A percentile compares a stretch with the other conserved stretches of the same genome.
Evolutionary conservation across 2,329 filamentous ascomycete genomes (phyloP).

Genomic region (Sarocladium brachiariae): DNA sequence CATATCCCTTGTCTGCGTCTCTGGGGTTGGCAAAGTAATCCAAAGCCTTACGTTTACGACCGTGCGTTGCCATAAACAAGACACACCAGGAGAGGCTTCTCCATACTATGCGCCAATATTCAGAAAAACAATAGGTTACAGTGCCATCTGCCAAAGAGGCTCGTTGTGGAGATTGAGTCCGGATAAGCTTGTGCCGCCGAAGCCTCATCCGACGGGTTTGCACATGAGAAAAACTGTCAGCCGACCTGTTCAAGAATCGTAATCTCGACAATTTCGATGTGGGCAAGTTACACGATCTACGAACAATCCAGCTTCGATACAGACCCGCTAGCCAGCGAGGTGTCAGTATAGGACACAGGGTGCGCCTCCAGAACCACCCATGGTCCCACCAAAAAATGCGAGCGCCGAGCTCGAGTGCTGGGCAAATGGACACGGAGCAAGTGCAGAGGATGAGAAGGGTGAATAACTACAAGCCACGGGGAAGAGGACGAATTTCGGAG

Average conservation of each 20-base stretch:
- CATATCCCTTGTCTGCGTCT: too few species aligned
- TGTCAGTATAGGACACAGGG: too few species aligned
- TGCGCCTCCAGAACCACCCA: background rate
- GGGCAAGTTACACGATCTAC: conserved; percentile 1
- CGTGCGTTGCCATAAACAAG: too few species aligned
- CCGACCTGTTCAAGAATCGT: conserved; percentile 4
- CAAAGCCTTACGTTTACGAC: too few species aligned
- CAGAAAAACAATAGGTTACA: too few species aligned
- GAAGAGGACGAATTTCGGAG: conserved; percentile 8
- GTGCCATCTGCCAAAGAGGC: too few species aligned
- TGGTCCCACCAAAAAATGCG: background rate
- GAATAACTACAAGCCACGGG: background rate
- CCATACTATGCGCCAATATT: background rate
- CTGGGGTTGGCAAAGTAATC: too few species aligned
- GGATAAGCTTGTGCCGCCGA: background rate
- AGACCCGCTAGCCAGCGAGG: background rate
- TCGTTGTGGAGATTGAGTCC: too few species aligned
- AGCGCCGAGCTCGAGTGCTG: background rate
- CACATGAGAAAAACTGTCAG: background rate
- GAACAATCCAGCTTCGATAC: background rate
- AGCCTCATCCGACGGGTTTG: background rate
- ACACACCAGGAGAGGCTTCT: too few species aligned
- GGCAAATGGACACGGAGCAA: too few species aligned
- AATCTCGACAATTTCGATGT: background rate
- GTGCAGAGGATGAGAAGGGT: too few species aligned